Percentiles rank a stretch among this genome's conserved stretches.
Conservation (phyloP, 495 filamentous ascomycete genomes). For the Aspergillus nidulans region DNA sequence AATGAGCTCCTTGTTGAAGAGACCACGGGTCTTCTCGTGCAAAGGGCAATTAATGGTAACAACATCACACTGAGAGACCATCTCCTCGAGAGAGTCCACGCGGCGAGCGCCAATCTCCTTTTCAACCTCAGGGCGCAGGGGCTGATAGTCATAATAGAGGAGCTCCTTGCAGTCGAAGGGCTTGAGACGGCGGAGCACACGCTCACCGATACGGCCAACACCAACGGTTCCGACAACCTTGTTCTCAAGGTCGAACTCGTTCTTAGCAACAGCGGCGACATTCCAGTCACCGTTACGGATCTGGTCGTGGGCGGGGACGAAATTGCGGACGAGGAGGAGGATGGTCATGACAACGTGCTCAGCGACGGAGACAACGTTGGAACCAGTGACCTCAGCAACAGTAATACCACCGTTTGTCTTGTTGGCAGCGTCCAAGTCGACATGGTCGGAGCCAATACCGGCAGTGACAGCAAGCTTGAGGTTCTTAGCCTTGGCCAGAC, state of each 20-base stretch:
- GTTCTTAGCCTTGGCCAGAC: slow-evolving; percentile 96
- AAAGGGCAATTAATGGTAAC: slow-evolving; percentile 99
- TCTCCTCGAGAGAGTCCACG: slow-evolving; percentile 84
- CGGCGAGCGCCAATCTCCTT: slow-evolving; percentile 94
- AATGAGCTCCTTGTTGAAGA: slow-evolving; percentile 99
- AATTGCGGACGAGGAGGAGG: slow-evolving; percentile 93
- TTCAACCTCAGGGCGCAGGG: slow-evolving; percentile 79
- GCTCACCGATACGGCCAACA: slow-evolving; percentile 96
- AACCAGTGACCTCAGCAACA: slow-evolving; percentile 94
- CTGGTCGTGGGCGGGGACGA: slow-evolving; percentile 94
- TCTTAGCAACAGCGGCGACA: slow-evolving; percentile 92
- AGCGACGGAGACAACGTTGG: slow-evolving; percentile 84
- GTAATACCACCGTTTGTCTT: slow-evolving; percentile 97
- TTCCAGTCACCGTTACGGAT: slow-evolving; percentile 87
- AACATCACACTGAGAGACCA: slow-evolving; percentile 92
- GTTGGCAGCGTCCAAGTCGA: slow-evolving; percentile 96
- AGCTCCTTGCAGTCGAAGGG: slow-evolving; percentile 99
- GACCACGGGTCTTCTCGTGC: slow-evolving; percentile 90
- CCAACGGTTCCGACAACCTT: slow-evolving; percentile 98
- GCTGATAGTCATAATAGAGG: slow-evolving; percentile 99
- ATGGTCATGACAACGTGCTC: slow-evolving; percentile 99
- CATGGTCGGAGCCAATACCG: slow-evolving; percentile 96
- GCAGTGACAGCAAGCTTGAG: slow-evolving; percentile 95
- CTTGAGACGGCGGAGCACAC: slow-evolving; percentile 90
- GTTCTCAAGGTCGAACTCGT: slow-evolving; percentile 93